These are phyloP conservation scores for Mycena crocata DNA, from an alignment of 768 basidiomycete species.

Conservation along the genomic window DNA sequence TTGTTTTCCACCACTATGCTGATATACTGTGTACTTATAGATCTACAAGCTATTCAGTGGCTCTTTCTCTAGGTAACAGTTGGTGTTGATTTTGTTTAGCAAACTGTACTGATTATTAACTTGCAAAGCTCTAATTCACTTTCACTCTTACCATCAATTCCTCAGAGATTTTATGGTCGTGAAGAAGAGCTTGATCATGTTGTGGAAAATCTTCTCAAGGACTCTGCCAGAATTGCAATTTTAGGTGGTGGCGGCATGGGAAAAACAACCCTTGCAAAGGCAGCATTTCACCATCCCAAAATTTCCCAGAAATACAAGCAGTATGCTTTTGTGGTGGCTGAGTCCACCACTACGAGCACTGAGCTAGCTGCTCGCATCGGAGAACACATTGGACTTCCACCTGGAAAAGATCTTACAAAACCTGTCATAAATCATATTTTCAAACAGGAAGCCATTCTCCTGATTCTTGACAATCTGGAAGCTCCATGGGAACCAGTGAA, in stretches of 20 bases:
- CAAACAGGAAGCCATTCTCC: background rate
- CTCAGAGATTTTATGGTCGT: background rate
- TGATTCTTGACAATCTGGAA: slow-evolving; percentile 8
- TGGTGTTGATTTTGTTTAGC: background rate
- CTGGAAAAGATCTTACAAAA: background rate
- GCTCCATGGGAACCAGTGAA: background rate
- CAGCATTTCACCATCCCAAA: background rate
- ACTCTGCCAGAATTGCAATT: background rate
- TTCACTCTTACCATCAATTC: background rate
- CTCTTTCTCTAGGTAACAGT: background rate
- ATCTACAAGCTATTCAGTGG: background rate
- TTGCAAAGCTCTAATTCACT: background rate
- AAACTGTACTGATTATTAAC: background rate
- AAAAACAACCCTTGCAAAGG: too few relatives aligned
- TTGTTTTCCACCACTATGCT: background rate
- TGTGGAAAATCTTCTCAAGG: background rate
- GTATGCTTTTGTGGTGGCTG: background rate
- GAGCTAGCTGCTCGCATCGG: background rate
- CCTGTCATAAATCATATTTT: background rate
- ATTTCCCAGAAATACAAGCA: background rate
- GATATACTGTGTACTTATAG: background rate
- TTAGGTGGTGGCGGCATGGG: background rate
- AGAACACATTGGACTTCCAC: background rate
- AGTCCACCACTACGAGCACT: background rate
- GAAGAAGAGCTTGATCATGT: background rate